Evolutionary conservation across 2,329 filamentous ascomycete species (phyloP), one percentile per base, ranked within the genome.

Genomic region (Hypoxylon sp.): DNA sequence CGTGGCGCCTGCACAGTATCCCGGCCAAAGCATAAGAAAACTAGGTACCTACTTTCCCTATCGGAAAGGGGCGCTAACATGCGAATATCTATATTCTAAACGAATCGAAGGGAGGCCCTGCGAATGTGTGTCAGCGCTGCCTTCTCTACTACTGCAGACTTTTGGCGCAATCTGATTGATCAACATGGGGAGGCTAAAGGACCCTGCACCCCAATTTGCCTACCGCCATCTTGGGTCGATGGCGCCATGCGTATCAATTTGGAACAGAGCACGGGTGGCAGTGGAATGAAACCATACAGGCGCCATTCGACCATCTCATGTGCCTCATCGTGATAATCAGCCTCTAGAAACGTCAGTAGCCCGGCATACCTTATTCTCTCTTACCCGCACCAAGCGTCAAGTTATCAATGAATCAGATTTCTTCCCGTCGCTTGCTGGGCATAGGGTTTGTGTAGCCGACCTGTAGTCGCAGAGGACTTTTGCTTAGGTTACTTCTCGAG

Each of bases 1-100:
- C 51, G 74, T 77, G 75, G 75, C 75, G 75, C 60, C 74, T 77
- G 75, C 75, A 77, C 71, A 72, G 71, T 68, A 62, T 74, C 73
- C 75, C 73, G 73, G 71, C 60, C 64, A 71, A 61, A 73, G 70
- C 53, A 73, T 61, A 65, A 66, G 57, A 49, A 45, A 60, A 67
- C 53, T 60, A 71, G 48, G 71, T 67, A 72, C 70, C 70, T 69
- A 67, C 69, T 68, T 49, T 70, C 60, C 69, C 72, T 75, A 71
- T 76, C 75, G 74, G 74, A 76, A 67, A 76, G 69, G 68, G 72
- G 63, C 71, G 71, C 73, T 72, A 66, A 67, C 58, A 69, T 66
- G 70, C 69, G 67, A 67, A 70, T 64, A 32, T 69, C 64, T 69
- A 63, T 73, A 71, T 68, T 68, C 65, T 69, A 69, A 72, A 61